Evolutionary conservation across 1,284 basidiomycete species (phyloP), one percentile per base, ranked within the genome.

Genomic region (Heterobasidion parviporum): DNA sequence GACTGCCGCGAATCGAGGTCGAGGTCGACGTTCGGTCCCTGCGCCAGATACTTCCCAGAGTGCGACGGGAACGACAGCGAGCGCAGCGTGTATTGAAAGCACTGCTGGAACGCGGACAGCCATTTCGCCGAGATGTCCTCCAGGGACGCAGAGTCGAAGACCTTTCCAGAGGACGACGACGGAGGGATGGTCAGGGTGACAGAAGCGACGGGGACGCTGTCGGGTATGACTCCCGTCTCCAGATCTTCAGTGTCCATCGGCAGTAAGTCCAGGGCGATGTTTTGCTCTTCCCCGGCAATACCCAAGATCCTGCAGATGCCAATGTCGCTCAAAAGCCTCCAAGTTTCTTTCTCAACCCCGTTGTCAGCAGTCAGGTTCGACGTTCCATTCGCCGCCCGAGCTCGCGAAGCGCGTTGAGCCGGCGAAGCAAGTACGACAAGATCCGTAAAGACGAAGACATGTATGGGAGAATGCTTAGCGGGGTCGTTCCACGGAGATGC

Each of bases 281-380:
- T 45, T 15, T 50, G 44, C 7, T 15, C 43, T 41, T 64, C 57
- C 43, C 80, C 75, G 1, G 67, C 61, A 9, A 85, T 71, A 9
- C 74, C 75, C 3, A 89, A 63, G 8, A 89, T 68, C 53, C 79
- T 74, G 15, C 79, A 74, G 10, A 87, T 61, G 0, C 88, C 87
- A 20, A 81, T 65, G 15, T 74, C 71, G 1, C 79, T 74, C 8
- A 82, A 63, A 6, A 83, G 67, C 4, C 67, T 68, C 74, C 78
- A 82, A 33, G 70, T 53, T 15, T 68, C 66, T 14, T 54, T 55
- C 46, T 51, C 54, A 64, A 70, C 46, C 57, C 62, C 9, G 68
- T 68, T 33, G 69, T 69, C 15, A 12, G 38, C n/a, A 41, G 38
- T 26, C 26, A 26, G 26, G 26, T 6, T 26, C 26, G 5, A 26